Evolutionary conservation across 176 grass and related monocot genomes (phyloP), one percentile per base, ranked within the genome.

Genomic region (Juncus inflexus): DNA sequence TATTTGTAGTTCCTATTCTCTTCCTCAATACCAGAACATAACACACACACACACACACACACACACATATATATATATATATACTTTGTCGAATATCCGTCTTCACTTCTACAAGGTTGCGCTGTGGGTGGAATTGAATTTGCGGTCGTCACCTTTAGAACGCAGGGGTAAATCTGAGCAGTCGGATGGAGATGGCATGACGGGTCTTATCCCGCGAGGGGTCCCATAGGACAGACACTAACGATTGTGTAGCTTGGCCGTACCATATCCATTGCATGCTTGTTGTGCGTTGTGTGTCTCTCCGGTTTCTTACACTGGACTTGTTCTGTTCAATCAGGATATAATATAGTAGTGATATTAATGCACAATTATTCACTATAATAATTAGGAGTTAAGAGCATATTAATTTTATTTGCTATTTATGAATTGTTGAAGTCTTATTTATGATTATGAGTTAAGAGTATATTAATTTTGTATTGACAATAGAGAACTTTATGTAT

Each of bases 201-300:
- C 51, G 41, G 39, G 74, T 77, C 62, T 47, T 57, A 77, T 77
- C 62, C 37, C 41, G 10, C 15, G 73, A 49, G 11, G 74, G 40
- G 63, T 60, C 74, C 62, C 39, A 67, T 60, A 51, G 15, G 42
- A 75, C 38, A 41, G 71, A 63, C 71, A 72, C 37, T 72, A 74
- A 52, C 71, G 9, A 51, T 74, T 51, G 5, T 63, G 42, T 13
- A 54, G 35, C 14, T 55, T 7, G 51, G 5, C 50, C 19, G 52
- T 66, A 67, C 66, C n/a, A 11, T 62, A 14, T 47, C 43, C 2
- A 47, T 58, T 70, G 37, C 56, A 57, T 55, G 52, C 52, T 40
- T 70, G 67, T n/a, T 14, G 7, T 70, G 6, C 2, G 9, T 43
- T 41, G 35, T 66, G 12, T n/a, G 12, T 66, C 67, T 45, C 67